Conservation (phyloP, 495 filamentous ascomycete genomes). For the Penicillium arizonense region DNA sequence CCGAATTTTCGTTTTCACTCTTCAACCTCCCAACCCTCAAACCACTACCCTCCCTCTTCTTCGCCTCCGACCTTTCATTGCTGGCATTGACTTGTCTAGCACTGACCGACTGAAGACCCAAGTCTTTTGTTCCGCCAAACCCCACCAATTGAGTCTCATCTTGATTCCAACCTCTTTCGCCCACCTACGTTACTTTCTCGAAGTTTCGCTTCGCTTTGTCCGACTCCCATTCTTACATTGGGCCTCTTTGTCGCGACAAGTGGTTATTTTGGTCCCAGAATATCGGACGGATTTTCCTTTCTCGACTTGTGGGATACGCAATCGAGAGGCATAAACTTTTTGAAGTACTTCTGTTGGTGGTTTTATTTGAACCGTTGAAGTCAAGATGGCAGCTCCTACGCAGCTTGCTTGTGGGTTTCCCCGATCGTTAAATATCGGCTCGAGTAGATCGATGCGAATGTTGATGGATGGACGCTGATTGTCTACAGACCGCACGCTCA, state of each 20-base stretch:
- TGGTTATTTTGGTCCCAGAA: slow-evolving; percentile 1
- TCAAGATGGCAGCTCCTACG: slow-evolving; percentile 76
- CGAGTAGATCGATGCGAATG: not conserved
- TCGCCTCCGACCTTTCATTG: slow-evolving; percentile 35
- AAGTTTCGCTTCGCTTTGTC: slow-evolving; percentile 5
- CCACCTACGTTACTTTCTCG: not conserved
- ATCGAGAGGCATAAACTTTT: slow-evolving; percentile 1
- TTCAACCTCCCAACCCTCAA: slow-evolving; percentile 31
- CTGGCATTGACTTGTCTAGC: slow-evolving; percentile 59
- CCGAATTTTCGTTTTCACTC: slow-evolving; percentile 35
- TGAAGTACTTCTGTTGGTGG: slow-evolving; percentile 6
- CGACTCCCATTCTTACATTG: slow-evolving; percentile 2
- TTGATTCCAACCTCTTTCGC: not conserved
- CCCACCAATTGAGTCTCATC: slow-evolving; percentile 24
- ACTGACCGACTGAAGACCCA: slow-evolving; percentile 26
- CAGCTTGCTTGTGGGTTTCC: slow-evolving; percentile 78
- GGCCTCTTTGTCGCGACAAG: not conserved
- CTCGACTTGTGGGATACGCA: not conserved
- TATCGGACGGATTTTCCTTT: not conserved
- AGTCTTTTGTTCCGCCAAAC: slow-evolving; percentile 8
- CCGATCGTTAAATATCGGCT: not conserved
- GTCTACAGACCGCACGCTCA: slow-evolving; percentile 77
- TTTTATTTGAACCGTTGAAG: slow-evolving; percentile 16
- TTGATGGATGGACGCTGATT: slow-evolving; percentile 13
- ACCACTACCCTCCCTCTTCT: slow-evolving; percentile 28